Base-by-base conservation (phyloP, 2,329 filamentous ascomycete genomes). In the Aureobasidium sp. region DNA sequence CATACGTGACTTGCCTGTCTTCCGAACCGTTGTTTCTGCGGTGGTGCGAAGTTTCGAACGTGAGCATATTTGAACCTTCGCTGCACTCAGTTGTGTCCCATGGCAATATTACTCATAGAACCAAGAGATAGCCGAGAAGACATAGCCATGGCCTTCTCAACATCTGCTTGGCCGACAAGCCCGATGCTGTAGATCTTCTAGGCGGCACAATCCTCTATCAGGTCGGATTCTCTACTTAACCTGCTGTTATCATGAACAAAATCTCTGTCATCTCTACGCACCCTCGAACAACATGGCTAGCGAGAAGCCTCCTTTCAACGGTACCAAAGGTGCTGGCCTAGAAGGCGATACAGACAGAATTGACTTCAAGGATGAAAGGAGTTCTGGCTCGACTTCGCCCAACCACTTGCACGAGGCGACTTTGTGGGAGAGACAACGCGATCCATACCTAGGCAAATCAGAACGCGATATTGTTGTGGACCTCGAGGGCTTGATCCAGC, bases 371-470 rank as follows among this genome's bases (percentile, higher is more conserved):
- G 57, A 60, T 27, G 57, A 60, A 26, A 44, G 57, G 26, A 51
- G 57, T 12, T 60, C 57, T 24, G 57, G 57, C 5, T 32, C 36
- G 1, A 4, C 57, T 27, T 51, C 57, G 6, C 46, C 46, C n/a
- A 47, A 34, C 1, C 36, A 34, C 2, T n/a, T 32, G 9, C 57
- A 52, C 2, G 34, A 51, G 37, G 46, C 46, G 6, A 47, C 53
- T 20, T 20, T 64, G 7, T 44, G 60, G 41, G 63, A 64, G 15
- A 61, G 63, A 48, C 63, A 64, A 50, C 65, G 65, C 7, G 70
- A 71, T 44, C 70, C 70, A 12, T 67, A 71, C 15, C 51, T 65
- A 8, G 70, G 69, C 17, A 71, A 71, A 67, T 66, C 61, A 37
- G 70, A 71, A 39, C 64, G 66, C 36, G 65, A 67, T 36, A 65